Conservation (phyloP, 2,329 filamentous ascomycete species). For the Neopestalotiopsis sp. region DNA sequence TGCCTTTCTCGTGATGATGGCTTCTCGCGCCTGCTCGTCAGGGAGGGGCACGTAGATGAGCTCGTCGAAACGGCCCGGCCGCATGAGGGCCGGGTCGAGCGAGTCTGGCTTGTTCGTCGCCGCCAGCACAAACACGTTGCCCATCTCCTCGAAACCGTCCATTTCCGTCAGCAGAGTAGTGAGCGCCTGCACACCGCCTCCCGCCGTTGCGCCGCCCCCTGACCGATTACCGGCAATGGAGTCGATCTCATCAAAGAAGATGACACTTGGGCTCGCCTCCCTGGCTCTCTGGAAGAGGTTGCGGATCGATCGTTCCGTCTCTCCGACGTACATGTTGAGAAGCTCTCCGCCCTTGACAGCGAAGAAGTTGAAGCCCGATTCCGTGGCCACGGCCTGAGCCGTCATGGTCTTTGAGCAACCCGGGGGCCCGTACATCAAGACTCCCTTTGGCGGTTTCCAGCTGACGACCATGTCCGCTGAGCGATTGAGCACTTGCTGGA, state of each 20-base stretch:
- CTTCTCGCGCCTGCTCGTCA: conserved; percentile 71
- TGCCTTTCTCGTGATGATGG: conserved; percentile 76
- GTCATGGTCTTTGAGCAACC: conserved; percentile 95
- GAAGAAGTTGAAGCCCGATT: conserved; percentile 91
- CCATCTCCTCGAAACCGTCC: conserved; percentile 88
- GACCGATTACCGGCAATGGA: conserved; percentile 69
- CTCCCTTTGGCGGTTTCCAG: conserved; percentile 73
- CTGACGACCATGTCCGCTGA: conserved; percentile 34
- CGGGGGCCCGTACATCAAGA: conserved; percentile 89
- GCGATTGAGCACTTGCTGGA: conserved; percentile 55
- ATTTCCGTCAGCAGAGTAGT: conserved; percentile 92
- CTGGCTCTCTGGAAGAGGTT: conserved; percentile 86
- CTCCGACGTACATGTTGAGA: conserved; percentile 95
- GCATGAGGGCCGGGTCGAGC: conserved; percentile 83
- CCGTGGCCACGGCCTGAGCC: conserved; percentile 89
- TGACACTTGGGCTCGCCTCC: conserved; percentile 86
- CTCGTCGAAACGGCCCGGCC: conserved; percentile 84
- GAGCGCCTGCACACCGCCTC: conserved; percentile 76
- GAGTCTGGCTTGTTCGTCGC: conserved; percentile 91
- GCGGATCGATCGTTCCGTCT: conserved; percentile 85
- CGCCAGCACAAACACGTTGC: conserved; percentile 84
- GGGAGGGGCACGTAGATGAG: conserved; percentile 87
- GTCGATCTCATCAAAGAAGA: conserved; percentile 98
- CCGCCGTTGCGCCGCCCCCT: conserved; percentile 48
- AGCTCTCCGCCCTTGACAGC: conserved; percentile 93